These are phyloP conservation scores for Coemansia sp. DNA, from an alignment of 192 early-diverging fungal genomes.

Conservation along the genomic window DNA sequence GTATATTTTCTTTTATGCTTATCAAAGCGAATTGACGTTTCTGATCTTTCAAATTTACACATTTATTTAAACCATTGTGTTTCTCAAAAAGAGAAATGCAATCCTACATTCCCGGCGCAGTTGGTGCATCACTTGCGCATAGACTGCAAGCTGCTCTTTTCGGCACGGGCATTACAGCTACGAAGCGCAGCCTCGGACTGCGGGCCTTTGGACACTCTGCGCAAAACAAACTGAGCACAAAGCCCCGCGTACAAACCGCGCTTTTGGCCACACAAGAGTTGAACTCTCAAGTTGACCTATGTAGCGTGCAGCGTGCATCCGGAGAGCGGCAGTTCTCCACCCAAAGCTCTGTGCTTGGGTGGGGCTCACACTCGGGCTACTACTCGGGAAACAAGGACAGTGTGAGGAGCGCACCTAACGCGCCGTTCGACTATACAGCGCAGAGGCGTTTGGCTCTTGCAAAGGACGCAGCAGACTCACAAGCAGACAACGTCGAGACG, in stretches of 20 bases:
- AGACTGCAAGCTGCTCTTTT: constrained; percentile 6
- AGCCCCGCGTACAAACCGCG: background rate
- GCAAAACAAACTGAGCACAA: background rate
- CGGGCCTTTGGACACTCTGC: background rate
- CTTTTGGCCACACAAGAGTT: background rate
- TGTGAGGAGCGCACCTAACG: constrained; percentile 2
- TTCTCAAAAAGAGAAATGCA: constrained; percentile 22
- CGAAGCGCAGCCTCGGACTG: background rate
- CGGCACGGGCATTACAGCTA: background rate
- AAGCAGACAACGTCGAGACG: constrained; percentile 14
- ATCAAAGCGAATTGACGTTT: background rate
- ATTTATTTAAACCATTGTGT: background rate
- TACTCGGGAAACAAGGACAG: background rate
- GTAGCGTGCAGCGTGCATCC: background rate
- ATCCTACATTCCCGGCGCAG: constrained; percentile 11
- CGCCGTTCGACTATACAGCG: constrained; percentile 24
- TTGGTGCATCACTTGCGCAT: constrained; percentile 7
- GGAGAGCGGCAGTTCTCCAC: constrained; percentile 28
- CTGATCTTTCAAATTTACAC: background rate
- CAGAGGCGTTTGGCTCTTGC: constrained; percentile 33
- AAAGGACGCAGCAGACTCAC: constrained; percentile 38
- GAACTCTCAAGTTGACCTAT: background rate
- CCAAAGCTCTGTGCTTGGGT: constrained; percentile 20
- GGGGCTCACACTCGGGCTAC: constrained; percentile 44
- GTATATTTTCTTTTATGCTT: no score